Evolutionary conservation across 768 basidiomycete genomes (phyloP), one percentile per base, ranked within the genome.

Genomic region (Pleurotus tuoliensis): DNA sequence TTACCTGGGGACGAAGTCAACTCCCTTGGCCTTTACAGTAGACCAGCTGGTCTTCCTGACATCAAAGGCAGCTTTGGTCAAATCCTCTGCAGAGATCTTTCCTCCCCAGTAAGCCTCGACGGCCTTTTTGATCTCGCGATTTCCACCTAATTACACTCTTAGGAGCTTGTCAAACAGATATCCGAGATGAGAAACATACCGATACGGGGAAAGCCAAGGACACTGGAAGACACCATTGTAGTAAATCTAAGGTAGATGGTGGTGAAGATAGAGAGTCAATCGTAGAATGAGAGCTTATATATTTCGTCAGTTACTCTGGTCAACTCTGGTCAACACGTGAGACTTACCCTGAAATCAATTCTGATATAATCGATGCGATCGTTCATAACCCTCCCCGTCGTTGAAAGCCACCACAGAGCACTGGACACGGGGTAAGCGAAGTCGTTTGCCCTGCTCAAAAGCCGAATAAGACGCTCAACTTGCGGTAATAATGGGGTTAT

Each of bases 81-180:
- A 88, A 58, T 94, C 91, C 63, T 91, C 90, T 37, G 85, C 92
- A 59, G 87, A 82, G 70, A 86, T 78, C 73, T 96, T 98, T 72
- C 90, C 90, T 30, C 82, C 92, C 97, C 97, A 99, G 81, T 98
- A 98, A 56, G 93, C 89, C 76, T 98, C 96, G 67, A 97, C 92
- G 62, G 94, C 94, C 80, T 98, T 96, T 79, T 97, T 97, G 60
- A 95, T 84, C 77, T 96, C 93, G 76, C 92, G 92, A 78, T 94
- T 88, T 57, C 87, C 88, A 78, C 93, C 93, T 94, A 62, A 55
- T 45, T 58, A 47, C 37, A 27, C 50, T 49, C 15, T 54, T 40
- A 53, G 51, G 51, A 37, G 37, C 39, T 50, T 27, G 15, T 50
- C 13, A n/a, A 27, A 8, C 11, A 48, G 51, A 30, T 44, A 27